A percentile compares a stretch with the other conserved stretches of the same genome.
phyloP scores from a whole-genome alignment of 2,329 filamentous ascomycete species.

The Coniochaeta sp. region DNA sequence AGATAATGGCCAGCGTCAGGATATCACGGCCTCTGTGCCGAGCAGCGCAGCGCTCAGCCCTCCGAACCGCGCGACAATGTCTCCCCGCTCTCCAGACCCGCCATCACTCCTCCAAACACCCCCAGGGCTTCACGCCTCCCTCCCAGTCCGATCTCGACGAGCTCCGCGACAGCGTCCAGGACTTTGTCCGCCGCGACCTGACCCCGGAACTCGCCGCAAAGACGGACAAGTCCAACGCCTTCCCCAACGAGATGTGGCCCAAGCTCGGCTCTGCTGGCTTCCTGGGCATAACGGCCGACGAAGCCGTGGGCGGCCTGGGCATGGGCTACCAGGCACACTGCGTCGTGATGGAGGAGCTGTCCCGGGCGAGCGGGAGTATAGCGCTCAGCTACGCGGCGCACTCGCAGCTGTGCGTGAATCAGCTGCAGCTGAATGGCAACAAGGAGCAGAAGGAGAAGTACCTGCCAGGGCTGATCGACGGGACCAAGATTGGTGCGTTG shows the following conservation, averaged over 20 bases:
- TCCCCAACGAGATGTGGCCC: slow-evolving; percentile 86
- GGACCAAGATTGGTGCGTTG: slow-evolving; percentile 75
- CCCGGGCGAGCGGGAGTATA: slow-evolving; percentile 74
- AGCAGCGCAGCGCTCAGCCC: slow-evolving; percentile 13
- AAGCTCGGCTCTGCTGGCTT: slow-evolving; percentile 90
- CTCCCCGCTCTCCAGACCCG: slow-evolving; percentile 20
- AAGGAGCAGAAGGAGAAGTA: slow-evolving; percentile 71
- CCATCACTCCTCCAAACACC: slow-evolving; percentile 46
- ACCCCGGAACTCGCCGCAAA: slow-evolving; percentile 71
- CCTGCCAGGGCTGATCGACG: slow-evolving; percentile 74
- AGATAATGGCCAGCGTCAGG: slow-evolving; percentile 33
- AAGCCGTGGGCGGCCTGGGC: slow-evolving; percentile 79
- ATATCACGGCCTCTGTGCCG: slow-evolving; percentile 23
- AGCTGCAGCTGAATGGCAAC: slow-evolving; percentile 83
- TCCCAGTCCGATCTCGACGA: slow-evolving; percentile 68
- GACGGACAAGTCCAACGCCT: slow-evolving; percentile 82
- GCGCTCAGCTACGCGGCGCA: slow-evolving; percentile 92
- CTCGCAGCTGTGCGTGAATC: slow-evolving; percentile 93
- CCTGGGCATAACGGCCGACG: slow-evolving; percentile 87
- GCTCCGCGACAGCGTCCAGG: slow-evolving; percentile 75
- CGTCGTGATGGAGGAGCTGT: slow-evolving; percentile 91
- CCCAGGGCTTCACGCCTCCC: slow-evolving; percentile 59
- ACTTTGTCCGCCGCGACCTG: slow-evolving; percentile 86
- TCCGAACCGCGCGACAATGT: slow-evolving; percentile 24
- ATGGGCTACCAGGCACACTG: slow-evolving; percentile 98